Evolutionary conservation across 495 filamentous ascomycete genomes (phyloP).

Genomic region (Cudoniella acicularis): DNA sequence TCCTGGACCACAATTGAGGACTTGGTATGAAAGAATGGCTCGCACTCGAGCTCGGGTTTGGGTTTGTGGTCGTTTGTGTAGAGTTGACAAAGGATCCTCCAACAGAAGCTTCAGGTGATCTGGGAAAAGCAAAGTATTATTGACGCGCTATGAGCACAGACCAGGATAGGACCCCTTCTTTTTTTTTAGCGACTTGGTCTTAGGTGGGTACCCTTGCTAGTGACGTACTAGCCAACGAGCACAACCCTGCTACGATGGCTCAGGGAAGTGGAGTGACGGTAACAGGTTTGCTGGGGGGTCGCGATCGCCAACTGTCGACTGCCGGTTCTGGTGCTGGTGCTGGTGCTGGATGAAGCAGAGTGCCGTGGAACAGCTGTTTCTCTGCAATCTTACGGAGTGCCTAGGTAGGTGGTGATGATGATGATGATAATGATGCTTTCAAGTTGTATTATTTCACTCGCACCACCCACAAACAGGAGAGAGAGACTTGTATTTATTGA

Average conservation of each 20-base stretch:
- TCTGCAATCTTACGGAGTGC: too few species aligned
- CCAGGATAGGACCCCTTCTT: neutral
- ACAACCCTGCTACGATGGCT: neutral
- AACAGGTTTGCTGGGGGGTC: neutral
- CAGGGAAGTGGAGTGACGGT: neutral
- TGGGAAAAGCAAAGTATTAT: neutral
- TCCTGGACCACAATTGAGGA: slow-evolving; percentile 4
- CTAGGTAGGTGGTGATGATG: too few species aligned
- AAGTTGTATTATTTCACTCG: too few species aligned
- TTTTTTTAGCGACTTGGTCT: neutral
- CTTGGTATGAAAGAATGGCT: neutral
- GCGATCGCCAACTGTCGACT: neutral
- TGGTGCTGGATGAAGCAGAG: too few species aligned
- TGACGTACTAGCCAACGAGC: neutral
- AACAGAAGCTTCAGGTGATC: neutral
- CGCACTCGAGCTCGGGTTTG: neutral
- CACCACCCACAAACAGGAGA: neutral
- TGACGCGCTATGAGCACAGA: neutral
- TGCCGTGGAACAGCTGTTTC: too few species aligned
- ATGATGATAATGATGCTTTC: neutral
- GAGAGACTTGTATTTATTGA: neutral
- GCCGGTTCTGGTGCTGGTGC: too few species aligned
- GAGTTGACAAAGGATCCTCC: neutral
- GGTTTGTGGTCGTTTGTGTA: neutral
- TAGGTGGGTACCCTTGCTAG: neutral